A percentile compares a stretch with the other conserved stretches of the same genome.
Evolutionary conservation across 2,329 filamentous ascomycete genomes (phyloP).

Genomic region (Fusarium sp.): DNA sequence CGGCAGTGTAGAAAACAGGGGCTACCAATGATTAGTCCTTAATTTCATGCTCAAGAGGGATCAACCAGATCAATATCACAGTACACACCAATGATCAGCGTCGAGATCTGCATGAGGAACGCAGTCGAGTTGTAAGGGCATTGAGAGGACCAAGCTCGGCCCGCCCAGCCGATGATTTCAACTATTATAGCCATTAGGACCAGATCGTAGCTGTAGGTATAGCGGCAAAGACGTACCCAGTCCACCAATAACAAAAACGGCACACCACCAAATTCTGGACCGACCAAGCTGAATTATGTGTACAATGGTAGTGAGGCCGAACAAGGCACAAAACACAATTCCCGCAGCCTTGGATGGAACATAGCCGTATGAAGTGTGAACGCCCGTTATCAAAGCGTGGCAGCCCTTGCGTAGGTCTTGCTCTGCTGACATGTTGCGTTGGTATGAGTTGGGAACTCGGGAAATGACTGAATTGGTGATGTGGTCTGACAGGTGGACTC

Average conservation of each 20-base stretch:
- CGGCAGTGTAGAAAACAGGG: not conserved
- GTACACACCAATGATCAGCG: not conserved
- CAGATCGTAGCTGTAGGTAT: fast-evolving
- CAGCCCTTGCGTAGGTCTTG: not conserved
- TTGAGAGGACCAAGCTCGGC: not conserved
- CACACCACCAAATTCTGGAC: not conserved
- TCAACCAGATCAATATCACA: fast-evolving
- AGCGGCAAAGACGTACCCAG: not conserved
- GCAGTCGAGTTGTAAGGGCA: not conserved
- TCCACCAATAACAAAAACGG: not conserved
- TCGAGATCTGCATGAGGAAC: not conserved
- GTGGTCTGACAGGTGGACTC: not conserved
- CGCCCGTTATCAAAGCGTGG: not conserved
- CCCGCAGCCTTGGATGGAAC: not conserved
- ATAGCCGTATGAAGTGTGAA: not conserved
- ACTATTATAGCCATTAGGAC: not conserved
- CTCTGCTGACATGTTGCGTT: not conserved
- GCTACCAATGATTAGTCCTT: not conserved
- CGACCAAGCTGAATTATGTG: not conserved
- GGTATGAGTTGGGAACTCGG: fast-evolving
- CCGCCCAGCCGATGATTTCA: not conserved
- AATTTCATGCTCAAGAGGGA: fast-evolving
- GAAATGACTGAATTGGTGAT: not conserved
- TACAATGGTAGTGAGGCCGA: not conserved
- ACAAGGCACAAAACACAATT: not conserved